phyloP scores from a whole-genome alignment of 1,284 basidiomycete genomes.

The Ganoderma leucocontextum region DNA sequence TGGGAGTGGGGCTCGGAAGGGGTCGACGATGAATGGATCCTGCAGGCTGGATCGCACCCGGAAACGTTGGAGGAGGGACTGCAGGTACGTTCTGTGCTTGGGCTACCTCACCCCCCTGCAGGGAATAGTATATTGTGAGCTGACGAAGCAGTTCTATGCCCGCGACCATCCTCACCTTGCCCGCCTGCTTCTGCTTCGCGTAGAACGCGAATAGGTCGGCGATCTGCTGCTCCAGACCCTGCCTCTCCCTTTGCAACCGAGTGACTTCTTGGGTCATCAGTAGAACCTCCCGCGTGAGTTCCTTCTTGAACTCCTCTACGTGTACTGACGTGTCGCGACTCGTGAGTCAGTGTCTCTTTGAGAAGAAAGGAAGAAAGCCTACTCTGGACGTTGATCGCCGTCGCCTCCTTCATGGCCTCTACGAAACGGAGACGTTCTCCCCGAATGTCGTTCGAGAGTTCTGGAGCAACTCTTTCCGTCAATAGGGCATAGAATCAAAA shows the following conservation, averaged over 20 bases:
- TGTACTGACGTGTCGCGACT: slow-evolving; percentile 63
- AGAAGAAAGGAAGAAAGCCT: slow-evolving; percentile 37
- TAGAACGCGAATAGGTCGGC: slow-evolving; percentile 78
- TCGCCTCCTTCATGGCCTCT: slow-evolving; percentile 91
- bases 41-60: slow-evolving; percentile 16
- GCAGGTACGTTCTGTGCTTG: not conserved
- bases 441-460: slow-evolving; percentile 82
- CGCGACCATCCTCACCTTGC: slow-evolving; percentile 1
- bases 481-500: not conserved
- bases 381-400: slow-evolving; percentile 85
- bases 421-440: slow-evolving; percentile 87
- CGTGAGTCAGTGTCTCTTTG: slow-evolving; percentile 2
- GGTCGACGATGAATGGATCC: slow-evolving; percentile 23
- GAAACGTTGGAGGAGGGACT: slow-evolving; percentile 10
- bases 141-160: not conserved
- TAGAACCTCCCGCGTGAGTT: slow-evolving; percentile 77
- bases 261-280: slow-evolving; percentile 80
- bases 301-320: slow-evolving; percentile 85
- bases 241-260: slow-evolving; percentile 75
- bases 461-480: slow-evolving; percentile 47
- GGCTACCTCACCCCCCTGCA: not conserved
- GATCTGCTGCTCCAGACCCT: slow-evolving; percentile 76
- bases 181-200: slow-evolving; percentile 66
- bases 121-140: not conserved
- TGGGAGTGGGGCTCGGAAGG: slow-evolving; percentile 28